Conservation (phyloP, 192 early-diverging fungal species). For the Backusella luteola region DNA sequence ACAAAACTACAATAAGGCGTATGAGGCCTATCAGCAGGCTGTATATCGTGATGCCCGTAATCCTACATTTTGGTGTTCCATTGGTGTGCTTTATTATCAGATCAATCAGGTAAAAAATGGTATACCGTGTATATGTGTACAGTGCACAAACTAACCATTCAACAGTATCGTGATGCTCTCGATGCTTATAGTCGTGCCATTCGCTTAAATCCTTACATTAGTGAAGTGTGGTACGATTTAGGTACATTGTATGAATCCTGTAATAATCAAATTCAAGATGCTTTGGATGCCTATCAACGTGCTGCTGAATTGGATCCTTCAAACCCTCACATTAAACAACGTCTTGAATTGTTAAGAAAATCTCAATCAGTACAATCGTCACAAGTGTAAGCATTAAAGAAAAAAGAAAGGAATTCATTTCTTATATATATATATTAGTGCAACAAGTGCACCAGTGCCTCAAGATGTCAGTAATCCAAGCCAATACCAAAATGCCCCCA, state of each 20-base stretch:
- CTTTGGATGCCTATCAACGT: constrained; percentile 92
- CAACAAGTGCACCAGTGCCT: constrained; percentile 11
- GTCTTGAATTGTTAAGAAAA: constrained; percentile 28
- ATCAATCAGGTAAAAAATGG: constrained; percentile 68
- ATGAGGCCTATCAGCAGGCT: constrained; percentile 97
- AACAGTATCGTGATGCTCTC: constrained; percentile 86
- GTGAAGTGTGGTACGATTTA: constrained; percentile 97
- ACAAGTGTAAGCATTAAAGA: neutral
- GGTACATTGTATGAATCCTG: constrained; percentile 96
- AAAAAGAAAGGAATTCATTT: neutral
- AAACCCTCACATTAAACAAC: constrained; percentile 51
- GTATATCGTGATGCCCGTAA: constrained; percentile 91
- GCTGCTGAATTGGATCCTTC: constrained; percentile 89
- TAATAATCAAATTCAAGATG: constrained; percentile 96
- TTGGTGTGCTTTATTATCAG: constrained; percentile 96
- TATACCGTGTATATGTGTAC: neutral
- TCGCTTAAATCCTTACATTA: constrained; percentile 87
- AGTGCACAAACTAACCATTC: too few species aligned
- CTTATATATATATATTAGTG: neutral
- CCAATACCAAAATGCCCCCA: constrained; percentile 28
- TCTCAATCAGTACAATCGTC: constrained; percentile 13
- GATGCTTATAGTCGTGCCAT: constrained; percentile 97
- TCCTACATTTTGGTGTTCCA: constrained; percentile 98
- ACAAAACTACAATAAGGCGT: constrained; percentile 91
- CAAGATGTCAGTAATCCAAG: constrained; percentile 35